Conservation (phyloP, 1,284 basidiomycete genomes). For the Rhodotorula sp. region DNA sequence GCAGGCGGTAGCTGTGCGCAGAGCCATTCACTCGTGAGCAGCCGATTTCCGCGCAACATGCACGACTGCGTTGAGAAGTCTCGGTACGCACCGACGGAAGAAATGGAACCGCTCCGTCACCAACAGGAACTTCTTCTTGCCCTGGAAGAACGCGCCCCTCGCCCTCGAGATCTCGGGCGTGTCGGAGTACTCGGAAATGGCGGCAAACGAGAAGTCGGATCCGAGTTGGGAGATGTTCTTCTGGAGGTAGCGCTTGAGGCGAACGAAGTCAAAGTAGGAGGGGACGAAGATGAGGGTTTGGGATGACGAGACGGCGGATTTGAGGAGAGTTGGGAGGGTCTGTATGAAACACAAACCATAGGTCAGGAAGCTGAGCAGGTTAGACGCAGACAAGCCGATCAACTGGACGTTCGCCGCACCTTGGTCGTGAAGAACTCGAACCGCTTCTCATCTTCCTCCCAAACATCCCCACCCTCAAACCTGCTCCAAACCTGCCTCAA, state of each 20-base stretch:
- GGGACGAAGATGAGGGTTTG: conserved; percentile 88
- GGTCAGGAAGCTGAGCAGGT: no score
- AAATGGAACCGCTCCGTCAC: conserved; percentile 98
- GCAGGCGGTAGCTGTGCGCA: conserved; percentile 70
- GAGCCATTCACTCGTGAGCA: not conserved
- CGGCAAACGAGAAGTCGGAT: conserved; percentile 66
- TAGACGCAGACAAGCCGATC: no score
- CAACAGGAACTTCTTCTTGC: conserved; percentile 80
- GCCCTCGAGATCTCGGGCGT: conserved; percentile 91
- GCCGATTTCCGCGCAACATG: not conserved
- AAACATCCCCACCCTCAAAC: conserved; percentile 70
- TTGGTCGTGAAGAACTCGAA: conserved; percentile 84
- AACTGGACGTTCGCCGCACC: conserved; percentile 49
- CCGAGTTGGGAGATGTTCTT: conserved; percentile 52
- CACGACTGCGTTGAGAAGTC: not conserved
- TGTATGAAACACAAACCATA: no score
- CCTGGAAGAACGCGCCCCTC: conserved; percentile 85
- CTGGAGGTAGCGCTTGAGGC: conserved; percentile 80
- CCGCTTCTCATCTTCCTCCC: conserved; percentile 80
- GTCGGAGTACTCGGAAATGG: conserved; percentile 92
- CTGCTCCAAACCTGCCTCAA: conserved; percentile 74
- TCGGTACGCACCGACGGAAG: conserved; percentile 68
- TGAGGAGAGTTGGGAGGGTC: conserved; percentile 75
- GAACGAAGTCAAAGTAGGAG: conserved; percentile 94
- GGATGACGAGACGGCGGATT: conserved; percentile 84